Base-by-base conservation (phyloP, 352 stramenopile genomes). In the Pythium oligandrum region DNA sequence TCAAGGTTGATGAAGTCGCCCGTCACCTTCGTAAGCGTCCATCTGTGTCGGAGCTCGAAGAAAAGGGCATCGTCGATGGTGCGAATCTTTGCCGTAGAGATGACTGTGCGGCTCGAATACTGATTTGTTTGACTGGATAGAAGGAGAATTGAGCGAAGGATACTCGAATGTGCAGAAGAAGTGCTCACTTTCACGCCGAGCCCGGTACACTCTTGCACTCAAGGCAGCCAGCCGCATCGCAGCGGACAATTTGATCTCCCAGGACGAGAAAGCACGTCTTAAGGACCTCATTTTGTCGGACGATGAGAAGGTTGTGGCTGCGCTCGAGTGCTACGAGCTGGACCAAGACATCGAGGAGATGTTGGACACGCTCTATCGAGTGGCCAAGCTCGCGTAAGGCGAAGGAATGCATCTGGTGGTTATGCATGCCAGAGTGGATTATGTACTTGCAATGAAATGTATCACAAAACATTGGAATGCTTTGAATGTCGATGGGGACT, bases 241-340 rank as follows among this genome's bases (percentile, higher is more conserved):
- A 40, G 83, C 81, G 3, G 81, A 92, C 66, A 86, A 89, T n/a
- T 55, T 92, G 51, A 92, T 94, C 54, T 78, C 76, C 26, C 64
- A 68, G 42, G 71, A 84, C 49, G 79, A 90, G 59, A 94, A 94
- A 61, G 64, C 79, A 4, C 73, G 78, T 37, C 45, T 94, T 30
- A 94, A 94, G 63, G 78, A 93, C 59, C 73, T 90, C 55, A 91
- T 94, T 55, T 63, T 94, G 51, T 84, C 69, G 30, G 78, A 93
- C 53, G 69, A 94, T 51, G 68, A 87, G 53, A 87, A 85, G 39
- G 71, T 94, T 5, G 66, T 90, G 5, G 78, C 72, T 5, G 84
- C 82, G 10, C 75, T 93, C n/a, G 78, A 90, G 55, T 75, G 74
- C 63, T 94, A 93, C 64, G 80, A 93, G 48, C 49, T 77, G 45